Base-by-base conservation (phyloP, 2,329 filamentous ascomycete genomes). In the Aspergillus ruber region DNA sequence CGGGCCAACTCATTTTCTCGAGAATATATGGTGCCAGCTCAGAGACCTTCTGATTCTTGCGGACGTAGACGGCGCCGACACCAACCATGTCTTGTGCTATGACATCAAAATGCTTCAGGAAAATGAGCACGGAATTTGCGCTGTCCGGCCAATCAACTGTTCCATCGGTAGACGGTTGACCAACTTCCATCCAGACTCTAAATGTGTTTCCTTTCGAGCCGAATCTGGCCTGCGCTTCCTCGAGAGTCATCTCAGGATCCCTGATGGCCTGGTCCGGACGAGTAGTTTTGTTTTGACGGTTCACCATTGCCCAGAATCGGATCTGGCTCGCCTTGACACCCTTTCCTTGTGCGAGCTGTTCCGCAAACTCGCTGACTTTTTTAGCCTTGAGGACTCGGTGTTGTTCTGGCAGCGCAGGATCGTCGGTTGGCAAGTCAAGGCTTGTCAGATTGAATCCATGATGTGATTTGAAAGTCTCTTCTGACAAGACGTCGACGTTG, bases 291-390 rank as follows among this genome's bases (percentile, higher is more conserved):
- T 98, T 98, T 67, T 98, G 93, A 9, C 93, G 85, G 64, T 96
- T 97, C 1, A 98, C 93, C 90, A 98, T 96, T 46, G 89, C 82
- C 94, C 93, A 98, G 15, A 95, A 80, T 18, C 93, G 82, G 20
- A 97, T 71, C 51, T 81, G 80, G 48, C 82, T 82, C 0, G 85
- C 75, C 40, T 90, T 83, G 43, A 86, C 69, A 0, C 75, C 77
- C 43, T 86, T 76, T 48, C 95, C 86, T 35, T 81, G 70, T 0
- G 86, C 90, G 50, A 97, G 78, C 18, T 78, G 77, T 21, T 75
- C 74, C 4, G 84, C 80, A 52, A 97, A 84, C 6, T 96, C 86
- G 42, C 82, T 74, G 54, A 97, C 79, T 0, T 83, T 86, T 56
- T 84, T 85, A n/a, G 83, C 76, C 50, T 86, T 83, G 35, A 90